A percentile compares a stretch with the other conserved stretches of the same genome.
phyloP scores from a whole-genome alignment of 2,329 filamentous ascomycete genomes.

The Xylariales sp. region DNA sequence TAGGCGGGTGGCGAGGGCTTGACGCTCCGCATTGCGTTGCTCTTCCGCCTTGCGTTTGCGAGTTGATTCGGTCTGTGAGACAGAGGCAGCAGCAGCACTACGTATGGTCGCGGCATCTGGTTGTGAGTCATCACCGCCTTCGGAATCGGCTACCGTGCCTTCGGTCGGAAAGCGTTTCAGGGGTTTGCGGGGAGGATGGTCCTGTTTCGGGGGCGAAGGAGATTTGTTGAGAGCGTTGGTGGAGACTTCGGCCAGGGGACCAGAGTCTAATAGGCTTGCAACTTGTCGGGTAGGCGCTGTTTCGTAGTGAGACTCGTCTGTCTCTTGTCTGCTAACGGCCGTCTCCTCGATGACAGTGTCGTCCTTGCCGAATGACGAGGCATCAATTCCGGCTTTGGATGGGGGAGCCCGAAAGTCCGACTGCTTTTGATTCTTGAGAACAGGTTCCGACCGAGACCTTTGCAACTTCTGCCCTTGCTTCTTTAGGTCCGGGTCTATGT shows the following conservation, averaged over 20 bases:
- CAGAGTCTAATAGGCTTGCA: constrained; percentile 19
- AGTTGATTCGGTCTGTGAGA: constrained; percentile 10
- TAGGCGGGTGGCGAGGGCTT: constrained; percentile 21
- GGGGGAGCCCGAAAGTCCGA: constrained; percentile 13
- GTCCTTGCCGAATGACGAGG: constrained; percentile 32
- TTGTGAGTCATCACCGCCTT: constrained; percentile 28
- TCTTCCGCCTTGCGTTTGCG: constrained; percentile 15
- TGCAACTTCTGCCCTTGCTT: constrained; percentile 15
- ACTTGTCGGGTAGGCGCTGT: constrained; percentile 36
- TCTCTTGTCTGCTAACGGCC: constrained; percentile 9
- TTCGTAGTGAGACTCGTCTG: constrained; percentile 28
- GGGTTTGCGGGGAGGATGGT: constrained; percentile 18
- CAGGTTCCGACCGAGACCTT: constrained; percentile 17
- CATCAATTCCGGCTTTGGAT: constrained; percentile 31
- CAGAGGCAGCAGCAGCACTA: neutral
- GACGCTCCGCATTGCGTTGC: constrained; percentile 7
- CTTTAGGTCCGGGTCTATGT: constrained; percentile 10
- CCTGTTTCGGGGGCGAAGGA: constrained; percentile 26
- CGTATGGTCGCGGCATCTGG: constrained; percentile 13
- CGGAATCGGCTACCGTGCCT: constrained; percentile 40
- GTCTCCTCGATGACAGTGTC: constrained; percentile 20
- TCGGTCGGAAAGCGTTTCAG: constrained; percentile 29
- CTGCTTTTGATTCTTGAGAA: constrained; percentile 12
- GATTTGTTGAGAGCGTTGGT: constrained; percentile 38
- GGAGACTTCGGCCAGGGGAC: constrained; percentile 37